Conservation (phyloP, 257 asterid species). For the Jacaranda mimosifolia region DNA sequence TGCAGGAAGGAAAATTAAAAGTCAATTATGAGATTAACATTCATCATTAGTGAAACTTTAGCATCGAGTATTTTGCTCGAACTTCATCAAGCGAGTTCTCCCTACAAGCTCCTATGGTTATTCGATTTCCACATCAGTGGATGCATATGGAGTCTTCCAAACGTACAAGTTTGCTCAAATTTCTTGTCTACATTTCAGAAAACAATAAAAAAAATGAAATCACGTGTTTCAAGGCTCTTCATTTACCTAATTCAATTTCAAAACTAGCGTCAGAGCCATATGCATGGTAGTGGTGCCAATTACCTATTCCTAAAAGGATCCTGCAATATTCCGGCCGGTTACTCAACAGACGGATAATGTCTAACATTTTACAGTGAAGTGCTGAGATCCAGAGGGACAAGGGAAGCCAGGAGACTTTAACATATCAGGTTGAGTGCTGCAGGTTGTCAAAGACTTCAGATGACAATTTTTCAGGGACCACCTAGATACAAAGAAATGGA, state of each 20-base stretch:
- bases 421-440: too few species aligned
- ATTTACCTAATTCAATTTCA: neutral
- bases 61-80: too few species aligned
- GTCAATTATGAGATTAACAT: too few species aligned
- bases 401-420: too few species aligned
- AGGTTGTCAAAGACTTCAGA: too few species aligned
- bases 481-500: neutral
- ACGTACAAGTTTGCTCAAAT: neutral
- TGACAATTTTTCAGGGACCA: neutral
- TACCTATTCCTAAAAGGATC: neutral
- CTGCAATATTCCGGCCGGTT: neutral
- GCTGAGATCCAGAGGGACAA: too few species aligned
- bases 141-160: neutral
- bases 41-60: too few species aligned
- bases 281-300: neutral
- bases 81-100: neutral
- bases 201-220: neutral
- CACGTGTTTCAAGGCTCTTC: neutral
- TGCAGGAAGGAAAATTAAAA: too few species aligned
- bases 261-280: neutral
- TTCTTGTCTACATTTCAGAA: neutral
- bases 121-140: neutral
- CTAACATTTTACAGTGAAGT: too few species aligned
- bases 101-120: neutral
- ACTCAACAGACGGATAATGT: neutral